phyloP scores from a whole-genome alignment of 768 basidiomycete genomes.

The Hydnomerulius pinastri region DNA sequence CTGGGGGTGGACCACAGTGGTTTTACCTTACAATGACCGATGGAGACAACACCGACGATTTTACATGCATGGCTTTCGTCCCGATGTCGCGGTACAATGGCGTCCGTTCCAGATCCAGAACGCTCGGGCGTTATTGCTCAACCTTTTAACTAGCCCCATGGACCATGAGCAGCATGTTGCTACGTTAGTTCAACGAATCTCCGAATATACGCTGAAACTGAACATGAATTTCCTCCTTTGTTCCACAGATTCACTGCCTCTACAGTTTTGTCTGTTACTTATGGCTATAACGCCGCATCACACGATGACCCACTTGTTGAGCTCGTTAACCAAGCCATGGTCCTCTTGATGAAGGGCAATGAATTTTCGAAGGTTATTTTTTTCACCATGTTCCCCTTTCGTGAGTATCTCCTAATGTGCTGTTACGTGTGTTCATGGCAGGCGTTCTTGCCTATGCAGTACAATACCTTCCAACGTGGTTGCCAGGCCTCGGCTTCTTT shows the following conservation, averaged over 20 bases:
- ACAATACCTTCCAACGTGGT: conserved; percentile 1
- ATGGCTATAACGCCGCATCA: neutral
- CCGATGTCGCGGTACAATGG: neutral
- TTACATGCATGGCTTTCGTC: neutral
- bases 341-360: neutral
- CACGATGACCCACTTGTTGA: neutral
- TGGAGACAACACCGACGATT: conserved; percentile 24
- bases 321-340: neutral
- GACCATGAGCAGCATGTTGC: neutral
- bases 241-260: no score
- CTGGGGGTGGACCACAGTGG: conserved; percentile 5
- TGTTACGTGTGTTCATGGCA: neutral
- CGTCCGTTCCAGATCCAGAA: conserved; percentile 1
- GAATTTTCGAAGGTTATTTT: neutral
- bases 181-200: neutral
- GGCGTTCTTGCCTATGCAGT: neutral
- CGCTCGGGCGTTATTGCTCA: neutral
- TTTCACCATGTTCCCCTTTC: neutral
- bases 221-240: neutral
- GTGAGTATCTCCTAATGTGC: neutral
- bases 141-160: neutral
- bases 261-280: neutral
- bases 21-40: conserved; percentile 22
- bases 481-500: conserved; percentile 1
- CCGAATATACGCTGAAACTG: neutral